Percentiles rank a stretch among this genome's conserved stretches.
Evolutionary conservation across 371 early-diverging fungal genomes (phyloP).

Genomic region (Mucor sp.): DNA sequence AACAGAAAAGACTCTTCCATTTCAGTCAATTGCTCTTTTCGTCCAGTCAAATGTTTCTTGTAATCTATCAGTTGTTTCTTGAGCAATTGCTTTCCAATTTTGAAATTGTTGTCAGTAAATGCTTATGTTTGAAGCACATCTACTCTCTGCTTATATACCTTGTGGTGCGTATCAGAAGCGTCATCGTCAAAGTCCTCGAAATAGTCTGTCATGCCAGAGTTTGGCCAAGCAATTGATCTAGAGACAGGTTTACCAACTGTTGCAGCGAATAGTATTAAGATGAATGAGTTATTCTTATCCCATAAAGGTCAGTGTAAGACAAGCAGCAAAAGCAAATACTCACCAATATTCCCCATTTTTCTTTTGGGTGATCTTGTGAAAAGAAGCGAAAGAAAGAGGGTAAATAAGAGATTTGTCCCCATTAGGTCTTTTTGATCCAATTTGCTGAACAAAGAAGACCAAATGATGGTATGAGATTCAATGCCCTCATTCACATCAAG

Average conservation of each 20-base stretch:
- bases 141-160: background rate
- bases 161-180: background rate
- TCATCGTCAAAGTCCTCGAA: background rate
- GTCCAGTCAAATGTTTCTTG: background rate
- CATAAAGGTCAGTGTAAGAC: background rate
- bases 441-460: background rate
- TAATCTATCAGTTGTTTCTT: constrained; percentile 4
- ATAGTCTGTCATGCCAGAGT: background rate
- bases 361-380: background rate
- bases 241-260: background rate
- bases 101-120: background rate
- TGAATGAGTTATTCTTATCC: background rate
- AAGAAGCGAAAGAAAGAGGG: background rate
- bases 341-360: background rate
- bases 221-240: background rate
- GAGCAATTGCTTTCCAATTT: background rate
- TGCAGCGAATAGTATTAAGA: background rate
- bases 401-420: background rate
- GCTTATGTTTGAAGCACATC: background rate
- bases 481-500: background rate
- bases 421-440: background rate
- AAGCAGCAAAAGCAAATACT: background rate
- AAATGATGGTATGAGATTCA: background rate
- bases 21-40: background rate
- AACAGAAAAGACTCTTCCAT: background rate